These are phyloP conservation scores for Yarrowia hollandica DNA, from an alignment of 805 yeast species.

Conservation along the genomic window DNA sequence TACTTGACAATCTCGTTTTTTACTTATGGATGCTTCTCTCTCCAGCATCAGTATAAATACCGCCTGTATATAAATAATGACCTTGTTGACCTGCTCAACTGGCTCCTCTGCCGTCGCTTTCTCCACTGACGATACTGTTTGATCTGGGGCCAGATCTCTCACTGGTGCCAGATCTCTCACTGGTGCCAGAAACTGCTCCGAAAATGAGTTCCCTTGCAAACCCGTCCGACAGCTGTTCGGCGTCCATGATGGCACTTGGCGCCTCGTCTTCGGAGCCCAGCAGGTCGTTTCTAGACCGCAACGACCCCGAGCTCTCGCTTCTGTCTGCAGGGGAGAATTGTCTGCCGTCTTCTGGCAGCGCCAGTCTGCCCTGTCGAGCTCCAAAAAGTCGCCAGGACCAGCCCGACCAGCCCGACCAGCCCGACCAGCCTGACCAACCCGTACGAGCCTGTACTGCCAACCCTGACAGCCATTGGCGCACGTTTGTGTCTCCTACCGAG, in stretches of 20 bases:
- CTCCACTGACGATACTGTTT: not conserved
- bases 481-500: conserved; percentile 10
- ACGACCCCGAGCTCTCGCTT: conserved; percentile 16
- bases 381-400: conserved; percentile 22
- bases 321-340: not conserved
- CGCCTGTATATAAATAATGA: no score
- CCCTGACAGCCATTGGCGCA: conserved; percentile 15
- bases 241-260: conserved; percentile 18
- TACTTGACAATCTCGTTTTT: no score
- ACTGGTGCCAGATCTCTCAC: conserved; percentile 4
- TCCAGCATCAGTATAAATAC: no score
- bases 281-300: conserved; percentile 6
- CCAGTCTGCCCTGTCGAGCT: not conserved
- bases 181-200: conserved; percentile 3
- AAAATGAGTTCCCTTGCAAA: conserved; percentile 16
- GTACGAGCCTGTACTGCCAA: not conserved
- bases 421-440: conserved; percentile 6
- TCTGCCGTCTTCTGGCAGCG: not conserved
- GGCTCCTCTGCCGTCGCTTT: not conserved
- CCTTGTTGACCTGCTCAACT: no score
- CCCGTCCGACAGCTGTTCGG: conserved; percentile 15
- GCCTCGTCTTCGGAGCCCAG: conserved; percentile 16
- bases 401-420: not conserved
- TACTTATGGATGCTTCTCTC: no score
- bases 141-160: not conserved